A percentile compares a stretch with the other conserved stretches of the same genome.
Conservation (phyloP, 2,329 filamentous ascomycete genomes). For the Penicillium brasilianum region DNA sequence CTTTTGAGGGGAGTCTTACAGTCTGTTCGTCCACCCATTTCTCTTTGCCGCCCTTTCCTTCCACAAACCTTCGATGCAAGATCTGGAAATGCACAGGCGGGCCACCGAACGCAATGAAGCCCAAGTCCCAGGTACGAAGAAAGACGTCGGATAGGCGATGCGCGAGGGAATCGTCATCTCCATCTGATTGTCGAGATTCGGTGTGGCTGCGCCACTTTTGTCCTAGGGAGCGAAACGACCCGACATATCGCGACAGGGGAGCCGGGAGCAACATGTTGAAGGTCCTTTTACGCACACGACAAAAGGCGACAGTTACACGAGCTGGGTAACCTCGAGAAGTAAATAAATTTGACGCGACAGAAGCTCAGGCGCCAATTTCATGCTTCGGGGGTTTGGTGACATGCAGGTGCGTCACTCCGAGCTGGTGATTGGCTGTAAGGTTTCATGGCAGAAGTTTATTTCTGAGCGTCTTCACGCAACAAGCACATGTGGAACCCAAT, state of each 20-base stretch:
- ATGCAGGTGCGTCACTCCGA: background rate
- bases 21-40: constrained; percentile 73
- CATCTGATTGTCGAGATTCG: constrained; percentile 1
- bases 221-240: constrained; percentile 8
- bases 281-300: background rate
- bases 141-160: constrained; percentile 38
- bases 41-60: constrained; percentile 49
- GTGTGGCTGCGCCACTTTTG: constrained; percentile 11
- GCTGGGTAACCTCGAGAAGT: background rate
- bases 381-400: background rate
- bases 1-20: constrained; percentile 46
- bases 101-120: constrained; percentile 69
- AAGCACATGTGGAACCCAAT: background rate
- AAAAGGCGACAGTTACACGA: background rate
- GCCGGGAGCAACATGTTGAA: constrained; percentile 8
- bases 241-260: constrained; percentile 7
- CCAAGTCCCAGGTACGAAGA: constrained; percentile 61
- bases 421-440: background rate
- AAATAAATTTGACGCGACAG: background rate
- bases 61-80: constrained; percentile 66
- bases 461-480: background rate
- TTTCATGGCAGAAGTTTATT: background rate
- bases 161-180: background rate
- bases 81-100: constrained; percentile 74
- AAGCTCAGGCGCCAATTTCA: background rate